These are phyloP conservation scores for Heritiera littoralis DNA, from an alignment of 345 rosid species.

Conservation along the genomic window DNA sequence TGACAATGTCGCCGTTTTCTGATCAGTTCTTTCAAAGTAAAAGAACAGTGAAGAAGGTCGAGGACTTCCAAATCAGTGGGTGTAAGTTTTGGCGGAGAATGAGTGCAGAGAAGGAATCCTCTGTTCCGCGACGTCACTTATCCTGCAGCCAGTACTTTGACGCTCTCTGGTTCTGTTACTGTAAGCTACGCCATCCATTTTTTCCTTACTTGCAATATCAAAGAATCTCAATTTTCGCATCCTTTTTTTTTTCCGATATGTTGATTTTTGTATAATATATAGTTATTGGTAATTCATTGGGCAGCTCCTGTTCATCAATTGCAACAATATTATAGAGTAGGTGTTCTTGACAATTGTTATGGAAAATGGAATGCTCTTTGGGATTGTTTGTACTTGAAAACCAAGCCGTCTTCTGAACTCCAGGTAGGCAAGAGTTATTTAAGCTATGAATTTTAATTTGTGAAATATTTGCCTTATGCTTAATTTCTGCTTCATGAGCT, in stretches of 20 bases:
- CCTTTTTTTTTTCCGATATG: background rate
- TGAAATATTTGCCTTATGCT: background rate
- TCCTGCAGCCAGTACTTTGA: conserved; percentile 64
- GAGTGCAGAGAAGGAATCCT: conserved; percentile 45
- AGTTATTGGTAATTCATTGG: background rate
- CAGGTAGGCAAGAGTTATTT: conserved; percentile 36
- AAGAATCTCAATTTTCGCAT: background rate
- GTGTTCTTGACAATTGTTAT: conserved; percentile 65
- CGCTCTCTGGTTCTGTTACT: conserved; percentile 92
- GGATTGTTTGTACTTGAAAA: conserved; percentile 71
- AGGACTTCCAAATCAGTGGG: no score
- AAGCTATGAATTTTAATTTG: background rate
- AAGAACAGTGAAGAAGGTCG: no score
- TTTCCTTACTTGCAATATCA: no score
- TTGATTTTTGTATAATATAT: background rate
- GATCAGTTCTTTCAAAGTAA: no score
- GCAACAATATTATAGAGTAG: conserved; percentile 81
- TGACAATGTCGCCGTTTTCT: no score
- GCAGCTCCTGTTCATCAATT: conserved; percentile 86
- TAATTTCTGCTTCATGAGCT: background rate
- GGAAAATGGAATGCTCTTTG: conserved; percentile 59
- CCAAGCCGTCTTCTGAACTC: conserved; percentile 55
- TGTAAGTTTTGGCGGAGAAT: conserved; percentile 24
- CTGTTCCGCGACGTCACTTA: conserved; percentile 38
- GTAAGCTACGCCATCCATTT: conserved; percentile 46